Base-by-base conservation (phyloP, 2,329 filamentous ascomycete species). In the Sclerotiophoma versabilis region DNA sequence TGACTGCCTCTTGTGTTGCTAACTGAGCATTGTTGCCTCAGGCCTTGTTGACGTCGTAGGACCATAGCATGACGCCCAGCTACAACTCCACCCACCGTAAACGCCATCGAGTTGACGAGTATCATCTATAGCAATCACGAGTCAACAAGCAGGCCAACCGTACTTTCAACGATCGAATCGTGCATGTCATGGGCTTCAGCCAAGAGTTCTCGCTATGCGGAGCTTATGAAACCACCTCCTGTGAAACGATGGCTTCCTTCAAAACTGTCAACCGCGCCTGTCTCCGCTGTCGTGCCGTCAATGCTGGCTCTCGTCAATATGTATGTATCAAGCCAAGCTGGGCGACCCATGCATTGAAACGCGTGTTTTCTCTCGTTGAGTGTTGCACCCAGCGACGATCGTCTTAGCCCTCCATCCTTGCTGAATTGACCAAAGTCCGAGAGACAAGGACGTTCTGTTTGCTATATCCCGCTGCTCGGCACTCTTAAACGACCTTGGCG, bases 341-440 rank as follows among this genome's bases (percentile, higher is more conserved):
- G 26, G 23, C 19, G 7, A 38, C n/a, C 44, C 38, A 11, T 15
- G 45, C 17, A n/a, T 49, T 49, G 51, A 49, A 54, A 54, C 43
- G 15, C 25, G 32, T 32, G 22, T 42, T n/a, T 43, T 25, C 43
- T 38, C 50, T 43, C 37, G 36, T 48, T 42, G n/a, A 42, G 26
- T 48, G 12, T 33, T 29, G 2, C 15, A 15, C 27, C 20, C 8
- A 17, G 25, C 33, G 48, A 36, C 19, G 32, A 44, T 39, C 39
- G 19, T 44, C 25, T 44, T 15, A 17, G 5, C 19, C 4, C 20
- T 45, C 22, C 33, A 39, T 27, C 15, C n/a, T 17, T 20, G 20
- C 20, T 33, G 27, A 15, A 33, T 22, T 22, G 26, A 26, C 20
- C 17, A 4, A 20, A 11, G 23, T 27, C 20, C 30, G 48, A 50